A percentile compares a stretch with the other conserved stretches of the same genome.
Evolutionary conservation across 148 eudicot genomes (phyloP).

Genomic region (Nepenthes mirabilis): DNA sequence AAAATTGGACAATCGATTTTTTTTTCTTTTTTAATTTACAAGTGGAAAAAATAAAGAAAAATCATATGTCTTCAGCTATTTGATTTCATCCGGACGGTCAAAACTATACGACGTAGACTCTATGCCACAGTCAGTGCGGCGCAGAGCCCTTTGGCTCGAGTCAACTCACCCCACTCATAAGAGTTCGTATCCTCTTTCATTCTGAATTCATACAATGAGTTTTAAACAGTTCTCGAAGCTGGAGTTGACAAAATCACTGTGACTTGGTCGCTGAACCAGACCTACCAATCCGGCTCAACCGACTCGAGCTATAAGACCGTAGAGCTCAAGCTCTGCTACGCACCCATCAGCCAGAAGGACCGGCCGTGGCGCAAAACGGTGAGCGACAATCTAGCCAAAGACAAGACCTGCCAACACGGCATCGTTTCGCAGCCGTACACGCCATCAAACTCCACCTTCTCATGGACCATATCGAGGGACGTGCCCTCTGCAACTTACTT

Average conservation of each 20-base stretch:
- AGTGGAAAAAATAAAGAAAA: no score
- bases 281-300: slow-evolving; percentile 5
- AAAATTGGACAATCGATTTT: no score
- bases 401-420: slow-evolving; percentile 61
- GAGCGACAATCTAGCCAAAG: slow-evolving; percentile 29
- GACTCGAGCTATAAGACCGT: slow-evolving; percentile 42
- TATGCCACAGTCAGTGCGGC: no score
- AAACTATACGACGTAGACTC: no score
- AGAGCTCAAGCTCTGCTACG: slow-evolving; percentile 54
- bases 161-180: no score
- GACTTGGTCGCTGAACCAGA: slow-evolving; percentile 36
- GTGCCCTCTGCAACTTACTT: slow-evolving; percentile 59
- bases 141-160: no score
- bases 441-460: slow-evolving; percentile 16
- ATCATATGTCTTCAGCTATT: no score
- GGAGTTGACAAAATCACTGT: slow-evolving; percentile 17
- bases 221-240: slow-evolving; percentile 5
- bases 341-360: slow-evolving; percentile 54
- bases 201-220: not conserved
- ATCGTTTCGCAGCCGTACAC: slow-evolving; percentile 22
- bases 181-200: no score
- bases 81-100: no score
- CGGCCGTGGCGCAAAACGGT: slow-evolving; percentile 63
- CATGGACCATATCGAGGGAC: slow-evolving; percentile 32
- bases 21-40: no score